Evolutionary conservation across 257 asterid genomes (phyloP).

Genomic region (Nyctanthes arbortristis): DNA sequence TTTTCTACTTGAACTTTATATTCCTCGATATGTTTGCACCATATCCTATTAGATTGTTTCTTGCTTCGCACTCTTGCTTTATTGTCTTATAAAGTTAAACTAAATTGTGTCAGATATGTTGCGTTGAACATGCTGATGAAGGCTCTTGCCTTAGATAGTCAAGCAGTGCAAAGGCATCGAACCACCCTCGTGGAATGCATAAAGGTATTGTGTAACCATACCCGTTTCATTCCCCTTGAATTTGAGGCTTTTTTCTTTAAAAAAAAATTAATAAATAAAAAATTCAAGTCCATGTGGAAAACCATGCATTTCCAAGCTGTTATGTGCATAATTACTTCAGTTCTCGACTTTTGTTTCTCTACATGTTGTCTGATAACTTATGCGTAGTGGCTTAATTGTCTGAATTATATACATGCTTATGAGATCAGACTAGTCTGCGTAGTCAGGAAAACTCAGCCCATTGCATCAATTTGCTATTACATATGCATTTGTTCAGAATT

Average conservation of each 20-base stretch:
- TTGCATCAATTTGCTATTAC: background rate
- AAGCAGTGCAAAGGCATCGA: constrained; percentile 99
- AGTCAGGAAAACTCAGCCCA: background rate
- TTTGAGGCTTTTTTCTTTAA: constrained; percentile 9
- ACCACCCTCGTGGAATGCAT: constrained; percentile 96
- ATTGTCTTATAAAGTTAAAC: constrained; percentile 28
- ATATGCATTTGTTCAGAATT: constrained; percentile 12
- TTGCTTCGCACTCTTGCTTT: constrained; percentile 25
- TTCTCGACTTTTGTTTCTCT: constrained; percentile 11
- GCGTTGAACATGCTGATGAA: constrained; percentile 97
- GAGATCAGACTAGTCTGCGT: constrained; percentile 2
- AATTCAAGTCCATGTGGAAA: constrained; percentile 21
- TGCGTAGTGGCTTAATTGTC: constrained; percentile 8
- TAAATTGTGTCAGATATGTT: constrained; percentile 71
- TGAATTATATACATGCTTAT: background rate
- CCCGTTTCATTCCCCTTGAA: constrained; percentile 5
- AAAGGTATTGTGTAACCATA: constrained; percentile 53
- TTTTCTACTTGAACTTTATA: constrained; percentile 8
- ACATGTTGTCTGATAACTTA: constrained; percentile 6
- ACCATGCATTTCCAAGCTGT: constrained; percentile 4
- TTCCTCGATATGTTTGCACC: constrained; percentile 17
- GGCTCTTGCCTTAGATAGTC: constrained; percentile 90
- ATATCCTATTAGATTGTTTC: constrained; percentile 5
- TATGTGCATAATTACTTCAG: constrained; percentile 4
- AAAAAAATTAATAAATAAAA: too few species aligned